Percentiles rank a stretch among this genome's conserved stretches.
phyloP scores from a whole-genome alignment of 2,329 filamentous ascomycete species.

The Calonectria pteridis region DNA sequence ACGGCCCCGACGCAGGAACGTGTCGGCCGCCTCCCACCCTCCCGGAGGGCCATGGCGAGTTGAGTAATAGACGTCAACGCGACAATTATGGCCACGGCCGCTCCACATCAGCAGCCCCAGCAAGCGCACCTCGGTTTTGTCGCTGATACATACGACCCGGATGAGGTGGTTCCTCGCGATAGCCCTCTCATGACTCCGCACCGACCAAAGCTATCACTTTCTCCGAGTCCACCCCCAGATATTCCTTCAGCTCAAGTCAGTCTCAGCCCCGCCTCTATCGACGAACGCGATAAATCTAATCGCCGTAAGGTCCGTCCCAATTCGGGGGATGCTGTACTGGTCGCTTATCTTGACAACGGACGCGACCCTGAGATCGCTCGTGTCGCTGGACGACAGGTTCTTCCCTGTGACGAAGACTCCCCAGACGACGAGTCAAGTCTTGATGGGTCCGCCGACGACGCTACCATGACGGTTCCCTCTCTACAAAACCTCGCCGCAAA shows the following conservation, averaged over 20 bases:
- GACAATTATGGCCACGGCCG: conserved; percentile 51
- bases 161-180: conserved; percentile 56
- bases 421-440: conserved; percentile 37
- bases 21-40: conserved; percentile 26
- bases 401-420: conserved; percentile 59
- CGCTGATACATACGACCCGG: conserved; percentile 57
- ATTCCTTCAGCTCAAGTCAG: conserved; percentile 53
- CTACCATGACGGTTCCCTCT: conserved; percentile 37
- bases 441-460: conserved; percentile 27
- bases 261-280: conserved; percentile 46
- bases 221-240: conserved; percentile 51
- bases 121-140: conserved; percentile 43
- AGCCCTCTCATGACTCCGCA: conserved; percentile 56
- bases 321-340: conserved; percentile 76
- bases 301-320: conserved; percentile 66
- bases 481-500: conserved; percentile 50
- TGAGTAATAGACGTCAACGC: conserved; percentile 46
- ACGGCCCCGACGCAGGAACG: conserved; percentile 29
- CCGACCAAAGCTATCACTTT: conserved; percentile 49
- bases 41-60: conserved; percentile 50
- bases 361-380: conserved; percentile 74
- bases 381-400: conserved; percentile 64
- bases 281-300: conserved; percentile 63
- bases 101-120: conserved; percentile 49
- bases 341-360: conserved; percentile 73